Base-by-base conservation (phyloP, 2,329 filamentous ascomycete species). In the Colletotrichum endophyticum region DNA sequence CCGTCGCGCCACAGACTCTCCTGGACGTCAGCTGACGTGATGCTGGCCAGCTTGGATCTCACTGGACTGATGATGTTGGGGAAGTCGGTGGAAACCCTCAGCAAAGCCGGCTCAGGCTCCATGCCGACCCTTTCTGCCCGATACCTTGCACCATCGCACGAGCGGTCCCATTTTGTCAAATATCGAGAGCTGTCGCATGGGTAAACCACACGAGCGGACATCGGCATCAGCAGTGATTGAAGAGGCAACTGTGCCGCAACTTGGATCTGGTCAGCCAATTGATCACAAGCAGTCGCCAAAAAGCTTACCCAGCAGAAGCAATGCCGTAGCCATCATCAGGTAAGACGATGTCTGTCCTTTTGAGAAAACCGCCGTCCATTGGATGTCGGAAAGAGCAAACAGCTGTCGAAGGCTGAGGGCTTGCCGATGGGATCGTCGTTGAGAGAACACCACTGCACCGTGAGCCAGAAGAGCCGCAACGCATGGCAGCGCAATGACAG, bases 401-500 rank as follows among this genome's bases (percentile, higher is more conserved):
- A 78, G 32, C 15, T 78, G 76, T 15, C 73, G 74, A 13, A 78
- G 39, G 16, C 61, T 78, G 25, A 77, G 56, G 22, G 66, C 62
- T 63, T 77, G 76, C 34, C 71, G 61, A 16, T 59, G 36, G 13
- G 59, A 57, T 28, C 56, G 70, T 61, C 76, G 70, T 59, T 78
- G 74, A 8, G 74, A 73, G 25, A 66, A 77, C 15, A 77, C 74
- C 6, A 77, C 76, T 8, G 70, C 76, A 39, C 73, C 76, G 16
- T 78, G 68, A 8, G 76, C 74, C 32, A 77, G 28, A 16, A 78
- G 62, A 27, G 70, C 66, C 62, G 76, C 66, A 32, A 77, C 74
- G 57, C 74, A 74, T 15, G 76, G 73, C 34, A 78, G 36, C 16
- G 76, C 66, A 12, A 71, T 62, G n/a, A 77, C 66, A 66, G 76